A percentile compares a stretch with the other conserved stretches of the same genome.
Conservation (phyloP, 2,329 filamentous ascomycete genomes). For the Sporothrix schenckii region DNA sequence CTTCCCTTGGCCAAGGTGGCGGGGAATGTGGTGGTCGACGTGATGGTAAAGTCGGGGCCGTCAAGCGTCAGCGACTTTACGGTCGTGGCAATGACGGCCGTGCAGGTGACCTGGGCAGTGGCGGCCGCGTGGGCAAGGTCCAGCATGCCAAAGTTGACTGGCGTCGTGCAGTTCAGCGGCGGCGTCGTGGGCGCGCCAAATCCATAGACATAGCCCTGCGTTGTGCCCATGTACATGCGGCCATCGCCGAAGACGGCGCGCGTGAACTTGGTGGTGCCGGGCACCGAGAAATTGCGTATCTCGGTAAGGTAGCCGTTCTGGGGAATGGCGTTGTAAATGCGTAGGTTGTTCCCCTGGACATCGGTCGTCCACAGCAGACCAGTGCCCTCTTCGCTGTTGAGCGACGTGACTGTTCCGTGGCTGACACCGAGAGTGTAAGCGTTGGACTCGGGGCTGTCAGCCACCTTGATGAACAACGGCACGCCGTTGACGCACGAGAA, state of each 20-base stretch:
- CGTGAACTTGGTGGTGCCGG: slow-evolving; percentile 59
- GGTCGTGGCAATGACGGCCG: slow-evolving; percentile 49
- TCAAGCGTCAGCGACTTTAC: slow-evolving; percentile 48
- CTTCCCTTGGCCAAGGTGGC: slow-evolving; percentile 44
- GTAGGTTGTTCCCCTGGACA: slow-evolving; percentile 60
- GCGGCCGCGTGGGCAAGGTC: slow-evolving; percentile 47
- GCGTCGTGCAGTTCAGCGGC: slow-evolving; percentile 57
- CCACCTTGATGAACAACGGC: slow-evolving; percentile 58
- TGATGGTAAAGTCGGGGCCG: slow-evolving; percentile 46
- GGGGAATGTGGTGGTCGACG: slow-evolving; percentile 40
- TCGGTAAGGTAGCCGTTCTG: slow-evolving; percentile 51
- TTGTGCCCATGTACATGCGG: slow-evolving; percentile 58
- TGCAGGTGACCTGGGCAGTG: slow-evolving; percentile 50
- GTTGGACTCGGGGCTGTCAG: slow-evolving; percentile 53
- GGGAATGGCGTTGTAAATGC: slow-evolving; percentile 85
- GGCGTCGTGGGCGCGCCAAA: slow-evolving; percentile 59
- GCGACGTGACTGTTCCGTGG: slow-evolving; percentile 59
- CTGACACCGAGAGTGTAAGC: slow-evolving; percentile 59
- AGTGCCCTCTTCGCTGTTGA: slow-evolving; percentile 57
- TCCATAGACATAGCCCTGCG: slow-evolving; percentile 55
- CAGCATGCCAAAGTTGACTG: slow-evolving; percentile 50
- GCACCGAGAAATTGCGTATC: slow-evolving; percentile 56
- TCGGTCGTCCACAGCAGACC: slow-evolving; percentile 61
- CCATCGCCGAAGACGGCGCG: slow-evolving; percentile 62
- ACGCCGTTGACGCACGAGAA: slow-evolving; percentile 57